A percentile compares a stretch with the other conserved stretches of the same genome.
Evolutionary conservation across 495 filamentous ascomycete species (phyloP).

Genomic region (Lichenothelia convexa): DNA sequence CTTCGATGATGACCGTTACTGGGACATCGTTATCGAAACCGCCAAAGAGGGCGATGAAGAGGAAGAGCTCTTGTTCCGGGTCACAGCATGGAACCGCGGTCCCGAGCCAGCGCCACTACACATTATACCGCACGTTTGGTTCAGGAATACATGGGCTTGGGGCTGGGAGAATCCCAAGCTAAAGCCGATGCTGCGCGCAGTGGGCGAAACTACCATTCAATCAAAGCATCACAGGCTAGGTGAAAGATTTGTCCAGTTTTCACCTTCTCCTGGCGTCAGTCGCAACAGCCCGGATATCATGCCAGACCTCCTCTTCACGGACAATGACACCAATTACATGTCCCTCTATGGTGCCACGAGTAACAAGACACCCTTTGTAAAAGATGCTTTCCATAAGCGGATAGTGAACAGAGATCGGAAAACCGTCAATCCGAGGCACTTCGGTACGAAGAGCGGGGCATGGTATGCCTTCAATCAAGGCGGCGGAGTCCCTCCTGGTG

Average conservation of each 20-base stretch:
- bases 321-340: constrained; percentile 82
- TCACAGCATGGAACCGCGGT: constrained; percentile 90
- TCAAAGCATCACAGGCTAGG: constrained; percentile 62
- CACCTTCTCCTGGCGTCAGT: constrained; percentile 73
- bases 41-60: constrained; percentile 81
- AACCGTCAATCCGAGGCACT: constrained; percentile 61
- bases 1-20: constrained; percentile 84
- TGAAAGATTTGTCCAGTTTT: constrained; percentile 65
- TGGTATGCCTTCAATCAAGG: constrained; percentile 87
- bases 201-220: constrained; percentile 45
- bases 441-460: constrained; percentile 75
- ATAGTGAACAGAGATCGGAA: constrained; percentile 68
- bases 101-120: constrained; percentile 79
- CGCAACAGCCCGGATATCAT: constrained; percentile 62
- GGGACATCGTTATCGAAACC: constrained; percentile 93
- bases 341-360: constrained; percentile 47
- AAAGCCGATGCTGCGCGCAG: constrained; percentile 55
- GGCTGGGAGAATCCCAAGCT: constrained; percentile 50
- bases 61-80: constrained; percentile 81
- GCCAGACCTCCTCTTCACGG: constrained; percentile 74
- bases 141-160: constrained; percentile 94
- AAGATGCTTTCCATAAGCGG: constrained; percentile 81
- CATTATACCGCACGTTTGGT: constrained; percentile 91
- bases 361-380: constrained; percentile 71
- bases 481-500: constrained; percentile 68